A percentile compares a stretch with the other conserved stretches of the same genome.
These are phyloP conservation scores for Cenchrus americanus DNA, from an alignment of 176 grass and related monocot genomes.

Conservation along the genomic window DNA sequence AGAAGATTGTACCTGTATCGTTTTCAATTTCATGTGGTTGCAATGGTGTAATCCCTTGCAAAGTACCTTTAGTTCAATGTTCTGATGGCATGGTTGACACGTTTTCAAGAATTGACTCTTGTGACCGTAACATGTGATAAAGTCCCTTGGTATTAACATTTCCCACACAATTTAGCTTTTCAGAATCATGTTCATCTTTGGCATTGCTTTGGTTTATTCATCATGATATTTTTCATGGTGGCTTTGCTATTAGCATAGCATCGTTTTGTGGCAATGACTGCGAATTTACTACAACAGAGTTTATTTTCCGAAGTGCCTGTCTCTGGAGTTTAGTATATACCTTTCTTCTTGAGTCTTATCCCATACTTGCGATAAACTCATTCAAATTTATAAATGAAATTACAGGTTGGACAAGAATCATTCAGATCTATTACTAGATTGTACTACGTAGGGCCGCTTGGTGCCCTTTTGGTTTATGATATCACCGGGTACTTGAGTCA, in stretches of 20 bases:
- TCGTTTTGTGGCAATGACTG: not conserved
- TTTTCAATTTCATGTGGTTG: not conserved
- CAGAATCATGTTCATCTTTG: not conserved
- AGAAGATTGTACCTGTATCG: not conserved
- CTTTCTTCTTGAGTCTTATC: not conserved
- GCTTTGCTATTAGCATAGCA: not conserved
- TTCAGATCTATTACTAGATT: slow-evolving; percentile 90
- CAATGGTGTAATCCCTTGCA: not conserved
- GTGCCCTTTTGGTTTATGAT: slow-evolving; percentile 85
- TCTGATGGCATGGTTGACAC: not conserved
- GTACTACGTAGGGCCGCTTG: slow-evolving; percentile 84
- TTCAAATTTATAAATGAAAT: slow-evolving; percentile 20
- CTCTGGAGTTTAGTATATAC: not conserved
- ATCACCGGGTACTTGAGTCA: slow-evolving; percentile 59
- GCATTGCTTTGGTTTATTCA: not conserved
- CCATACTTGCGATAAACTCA: slow-evolving; percentile 24
- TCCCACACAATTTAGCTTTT: not conserved
- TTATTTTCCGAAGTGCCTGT: not conserved
- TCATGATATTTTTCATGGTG: not conserved
- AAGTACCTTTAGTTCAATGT: not conserved
- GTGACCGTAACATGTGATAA: not conserved
- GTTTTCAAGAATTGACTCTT: not conserved
- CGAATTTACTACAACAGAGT: not conserved
- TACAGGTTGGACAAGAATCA: slow-evolving; percentile 77
- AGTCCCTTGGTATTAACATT: not conserved